These are phyloP conservation scores for Taiozyma sp. DNA, from an alignment of 1,139 yeast genomes.

Conservation along the genomic window DNA sequence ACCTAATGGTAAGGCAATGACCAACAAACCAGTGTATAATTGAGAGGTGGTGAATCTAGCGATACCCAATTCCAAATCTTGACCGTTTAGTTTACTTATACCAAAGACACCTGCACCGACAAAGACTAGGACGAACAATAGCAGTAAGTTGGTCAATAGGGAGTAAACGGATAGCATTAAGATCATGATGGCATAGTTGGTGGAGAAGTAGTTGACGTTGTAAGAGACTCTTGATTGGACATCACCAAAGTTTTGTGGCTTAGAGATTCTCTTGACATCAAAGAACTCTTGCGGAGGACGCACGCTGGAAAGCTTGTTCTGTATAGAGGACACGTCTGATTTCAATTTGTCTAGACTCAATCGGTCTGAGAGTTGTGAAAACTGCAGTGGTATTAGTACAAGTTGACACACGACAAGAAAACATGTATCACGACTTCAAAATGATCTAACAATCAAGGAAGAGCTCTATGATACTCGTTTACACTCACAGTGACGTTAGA, in stretches of 20 bases:
- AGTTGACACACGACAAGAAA: no score
- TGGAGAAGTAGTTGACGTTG: constrained; percentile 81
- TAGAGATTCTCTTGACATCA: constrained; percentile 82
- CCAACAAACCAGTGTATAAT: constrained; percentile 79
- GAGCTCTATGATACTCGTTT: no score
- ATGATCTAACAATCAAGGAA: no score
- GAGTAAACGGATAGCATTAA: constrained; percentile 65
- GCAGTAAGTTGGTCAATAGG: constrained; percentile 74
- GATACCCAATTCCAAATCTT: constrained; percentile 69
- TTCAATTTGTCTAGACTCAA: constrained; percentile 48
- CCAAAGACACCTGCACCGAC: constrained; percentile 70
- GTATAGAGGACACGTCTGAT: constrained; percentile 41
- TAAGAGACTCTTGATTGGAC: constrained; percentile 82
- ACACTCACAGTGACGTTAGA: constrained; percentile 24
- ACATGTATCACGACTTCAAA: no score
- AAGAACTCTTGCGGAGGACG: constrained; percentile 92
- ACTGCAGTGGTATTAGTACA: constrained; percentile 9
- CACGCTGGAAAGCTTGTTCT: constrained; percentile 62
- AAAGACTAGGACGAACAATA: constrained; percentile 73
- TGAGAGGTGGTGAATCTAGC: constrained; percentile 68
- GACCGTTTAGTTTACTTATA: constrained; percentile 73
- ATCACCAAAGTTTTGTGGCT: constrained; percentile 87
- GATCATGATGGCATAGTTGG: constrained; percentile 78
- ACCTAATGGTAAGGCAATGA: constrained; percentile 81
- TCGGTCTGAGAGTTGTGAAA: constrained; percentile 42